Percentiles rank a stretch among this genome's conserved stretches.
Conservation (phyloP, 2,329 filamentous ascomycete genomes). For the Coniochaeta sp. region DNA sequence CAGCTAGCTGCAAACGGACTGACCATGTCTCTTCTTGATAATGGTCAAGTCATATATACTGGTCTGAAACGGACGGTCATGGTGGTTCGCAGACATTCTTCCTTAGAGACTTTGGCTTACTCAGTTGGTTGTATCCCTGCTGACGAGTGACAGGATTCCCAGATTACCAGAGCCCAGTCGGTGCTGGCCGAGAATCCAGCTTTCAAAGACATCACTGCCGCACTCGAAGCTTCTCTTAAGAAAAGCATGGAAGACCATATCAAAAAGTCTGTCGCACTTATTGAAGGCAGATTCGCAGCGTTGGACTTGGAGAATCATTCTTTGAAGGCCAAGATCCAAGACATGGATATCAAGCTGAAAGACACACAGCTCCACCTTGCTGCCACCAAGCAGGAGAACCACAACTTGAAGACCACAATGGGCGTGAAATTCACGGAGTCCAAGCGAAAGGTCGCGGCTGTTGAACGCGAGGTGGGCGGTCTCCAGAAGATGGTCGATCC, state of each 20-base stretch:
- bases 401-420: not conserved
- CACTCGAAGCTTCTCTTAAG: not conserved
- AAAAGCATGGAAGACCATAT: not conserved
- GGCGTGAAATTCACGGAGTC: not conserved
- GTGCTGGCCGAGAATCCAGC: not conserved
- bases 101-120: not conserved
- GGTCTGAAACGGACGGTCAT: not conserved
- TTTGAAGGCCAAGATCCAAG: not conserved
- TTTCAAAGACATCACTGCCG: not conserved
- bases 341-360: not conserved
- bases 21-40: not conserved
- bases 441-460: not conserved
- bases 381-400: not conserved
- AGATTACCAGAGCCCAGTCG: not conserved
- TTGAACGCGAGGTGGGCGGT: not conserved
- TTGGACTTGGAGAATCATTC: not conserved
- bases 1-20: not conserved
- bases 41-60: not conserved
- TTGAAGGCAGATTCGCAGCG: not conserved
- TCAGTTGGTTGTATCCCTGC: not conserved
- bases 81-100: not conserved
- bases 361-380: not conserved
- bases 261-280: too few relatives aligned
- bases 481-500: not conserved
- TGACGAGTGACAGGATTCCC: not conserved